A percentile compares a stretch with the other conserved stretches of the same genome.
These are phyloP conservation scores for Ilyonectria robusta DNA, from an alignment of 2,329 filamentous ascomycete species.

Conservation along the genomic window DNA sequence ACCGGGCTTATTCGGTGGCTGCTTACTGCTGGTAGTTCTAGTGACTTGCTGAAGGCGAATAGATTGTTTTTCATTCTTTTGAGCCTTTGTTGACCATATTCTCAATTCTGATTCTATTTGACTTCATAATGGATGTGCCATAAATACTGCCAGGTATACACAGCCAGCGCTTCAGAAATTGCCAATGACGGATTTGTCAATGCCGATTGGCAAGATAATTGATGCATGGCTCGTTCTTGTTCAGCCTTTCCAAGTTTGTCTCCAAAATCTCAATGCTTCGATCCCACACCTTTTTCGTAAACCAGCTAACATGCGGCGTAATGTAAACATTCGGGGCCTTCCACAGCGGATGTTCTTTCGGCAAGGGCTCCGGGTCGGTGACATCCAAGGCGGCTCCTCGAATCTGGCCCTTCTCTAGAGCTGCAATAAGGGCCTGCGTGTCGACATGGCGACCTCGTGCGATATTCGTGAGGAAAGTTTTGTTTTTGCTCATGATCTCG, in stretches of 20 bases:
- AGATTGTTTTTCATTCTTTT: too few species aligned
- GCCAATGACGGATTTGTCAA: background rate
- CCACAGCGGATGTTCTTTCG: conserved; percentile 45
- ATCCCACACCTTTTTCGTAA: background rate
- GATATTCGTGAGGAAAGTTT: conserved; percentile 76
- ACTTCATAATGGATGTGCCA: background rate
- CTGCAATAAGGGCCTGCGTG: conserved; percentile 66
- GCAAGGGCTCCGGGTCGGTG: conserved; percentile 79
- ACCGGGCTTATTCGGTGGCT: too few species aligned
- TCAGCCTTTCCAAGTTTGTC: background rate
- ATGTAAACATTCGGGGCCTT: conserved; percentile 1
- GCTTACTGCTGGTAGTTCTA: too few species aligned
- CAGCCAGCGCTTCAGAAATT: conserved; percentile 15
- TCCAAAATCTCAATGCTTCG: background rate
- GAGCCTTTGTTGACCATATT: too few species aligned
- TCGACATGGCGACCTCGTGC: conserved; percentile 65
- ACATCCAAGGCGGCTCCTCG: conserved; percentile 79
- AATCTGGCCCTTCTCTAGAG: conserved; percentile 59
- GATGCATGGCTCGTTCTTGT: background rate
- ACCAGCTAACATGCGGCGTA: conserved; percentile 51
- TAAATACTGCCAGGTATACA: too few species aligned
- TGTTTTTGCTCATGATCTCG: conserved; percentile 39
- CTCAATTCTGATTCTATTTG: too few species aligned
- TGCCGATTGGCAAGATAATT: background rate
- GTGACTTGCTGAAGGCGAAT: too few species aligned